Evolutionary conservation across 164 flowering plant genomes (phyloP), one percentile per base, ranked within the genome.

Genomic region (Annona squamosa): DNA sequence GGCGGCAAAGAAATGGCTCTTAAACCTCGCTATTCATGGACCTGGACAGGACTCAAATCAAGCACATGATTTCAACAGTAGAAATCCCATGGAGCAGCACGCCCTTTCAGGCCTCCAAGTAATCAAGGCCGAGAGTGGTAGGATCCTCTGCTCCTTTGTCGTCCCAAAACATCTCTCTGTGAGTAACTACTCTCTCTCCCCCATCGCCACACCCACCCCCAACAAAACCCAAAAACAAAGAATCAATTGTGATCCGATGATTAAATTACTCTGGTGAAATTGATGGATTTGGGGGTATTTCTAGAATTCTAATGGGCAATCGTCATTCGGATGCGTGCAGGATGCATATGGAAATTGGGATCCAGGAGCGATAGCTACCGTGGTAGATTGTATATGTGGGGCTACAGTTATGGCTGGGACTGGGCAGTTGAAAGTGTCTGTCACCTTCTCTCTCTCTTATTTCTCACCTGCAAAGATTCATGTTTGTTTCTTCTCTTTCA

Each of bases 331-430:
- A 52, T 52, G 13, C 13, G 43, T 65, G 46, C 26, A 85, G 87
- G 85, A 81, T 73, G 13, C 19, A 69, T 69, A 77, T 69, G 85
- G 85, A 63, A 82, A 82, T 67, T 83, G 88, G 86, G 81, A 80
- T 9, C 77, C 52, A 2, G 85, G 86, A 62, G 88, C 88, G 4
- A 80, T 85, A n/a, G 78, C 86, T 17, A 73, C 83, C 0, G 42
- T 85, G n/a, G 73, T 84, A 1, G 88, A 85, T 68, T 46, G 17
- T 41, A 71, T 85, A 19, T 84, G 82, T 5, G 84, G 77, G 12
- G n/a, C 59, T 1, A 71, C 77, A 19, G 46, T 64, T 26, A 44
- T 41, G 26, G 65, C 81, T 43, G 45, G 37, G 3, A 65, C 13
- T 3, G 82, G 78, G 9, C 19, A 4, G 4, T 2, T 73, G 75